Percentiles rank a stretch among this genome's conserved stretches.
Evolutionary conservation across 1,284 basidiomycete species (phyloP).

Genomic region (Pseudozyma flocculosa): DNA sequence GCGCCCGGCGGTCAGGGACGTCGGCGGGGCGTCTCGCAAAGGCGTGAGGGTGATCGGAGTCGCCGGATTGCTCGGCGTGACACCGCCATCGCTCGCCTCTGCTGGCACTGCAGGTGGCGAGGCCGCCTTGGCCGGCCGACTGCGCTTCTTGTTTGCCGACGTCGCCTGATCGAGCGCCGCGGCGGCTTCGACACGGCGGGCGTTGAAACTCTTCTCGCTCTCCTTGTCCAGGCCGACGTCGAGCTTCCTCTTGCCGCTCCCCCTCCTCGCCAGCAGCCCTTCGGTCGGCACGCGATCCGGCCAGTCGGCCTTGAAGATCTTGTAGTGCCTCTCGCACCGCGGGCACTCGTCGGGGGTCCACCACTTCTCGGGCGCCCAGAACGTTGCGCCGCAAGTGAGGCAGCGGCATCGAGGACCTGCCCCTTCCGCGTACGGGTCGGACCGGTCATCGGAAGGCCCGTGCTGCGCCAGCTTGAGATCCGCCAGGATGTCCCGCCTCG

Average conservation of each 20-base stretch:
- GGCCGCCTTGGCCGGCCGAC: constrained; percentile 3
- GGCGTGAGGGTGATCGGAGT: constrained; percentile 5
- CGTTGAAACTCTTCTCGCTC: background rate
- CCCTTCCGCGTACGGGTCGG: constrained; percentile 33
- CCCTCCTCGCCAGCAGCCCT: constrained; percentile 16
- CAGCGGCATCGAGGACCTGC: constrained; percentile 44
- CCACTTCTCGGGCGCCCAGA: constrained; percentile 55
- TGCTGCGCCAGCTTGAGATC: constrained; percentile 36
- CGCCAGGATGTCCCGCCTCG: constrained; percentile 24
- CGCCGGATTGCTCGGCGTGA: background rate
- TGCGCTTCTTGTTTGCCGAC: background rate
- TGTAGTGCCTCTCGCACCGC: constrained; percentile 55
- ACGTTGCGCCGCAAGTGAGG: constrained; percentile 48
- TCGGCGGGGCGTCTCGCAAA: constrained; percentile 1
- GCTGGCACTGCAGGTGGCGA: no score
- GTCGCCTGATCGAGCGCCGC: background rate
- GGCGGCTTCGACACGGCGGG: background rate
- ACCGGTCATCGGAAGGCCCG: constrained; percentile 31
- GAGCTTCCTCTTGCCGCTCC: constrained; percentile 24
- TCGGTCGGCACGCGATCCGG: constrained; percentile 39
- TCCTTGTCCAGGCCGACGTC: constrained; percentile 4
- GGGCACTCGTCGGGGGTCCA: constrained; percentile 56
- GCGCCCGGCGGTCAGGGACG: no score
- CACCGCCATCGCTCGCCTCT: background rate
- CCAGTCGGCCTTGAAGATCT: constrained; percentile 56